Conservation (phyloP, 495 filamentous ascomycete genomes). For the Friedmanniomyces endolithicus region DNA sequence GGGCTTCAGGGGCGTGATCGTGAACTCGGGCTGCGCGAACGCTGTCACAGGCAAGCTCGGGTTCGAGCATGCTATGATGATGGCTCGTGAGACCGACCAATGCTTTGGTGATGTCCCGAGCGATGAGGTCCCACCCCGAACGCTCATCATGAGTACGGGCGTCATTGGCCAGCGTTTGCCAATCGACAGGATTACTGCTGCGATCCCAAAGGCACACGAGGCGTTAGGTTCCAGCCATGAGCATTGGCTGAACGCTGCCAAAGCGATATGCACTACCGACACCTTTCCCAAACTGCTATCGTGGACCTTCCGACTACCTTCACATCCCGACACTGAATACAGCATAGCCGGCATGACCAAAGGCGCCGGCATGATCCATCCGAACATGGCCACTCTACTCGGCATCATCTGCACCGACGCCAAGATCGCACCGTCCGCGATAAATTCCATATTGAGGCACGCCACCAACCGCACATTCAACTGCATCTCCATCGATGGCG, state of each 20-base stretch:
- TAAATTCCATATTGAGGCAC: constrained; percentile 57
- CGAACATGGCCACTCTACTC: constrained; percentile 95
- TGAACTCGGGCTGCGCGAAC: constrained; percentile 96
- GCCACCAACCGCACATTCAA: constrained; percentile 85
- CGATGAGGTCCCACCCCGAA: constrained; percentile 42
- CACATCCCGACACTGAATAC: constrained; percentile 62
- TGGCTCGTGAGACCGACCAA: constrained; percentile 68
- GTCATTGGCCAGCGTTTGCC: constrained; percentile 94
- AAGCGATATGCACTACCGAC: constrained; percentile 96
- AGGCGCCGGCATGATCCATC: constrained; percentile 98
- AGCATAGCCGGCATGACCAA: constrained; percentile 91
- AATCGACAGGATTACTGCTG: constrained; percentile 74
- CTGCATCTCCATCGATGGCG: constrained; percentile 91
- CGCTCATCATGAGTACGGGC: constrained; percentile 93
- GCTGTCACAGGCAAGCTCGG: constrained; percentile 91
- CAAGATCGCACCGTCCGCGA: constrained; percentile 54
- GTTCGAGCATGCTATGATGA: constrained; percentile 71
- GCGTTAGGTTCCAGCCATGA: constrained; percentile 62
- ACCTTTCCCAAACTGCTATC: constrained; percentile 97
- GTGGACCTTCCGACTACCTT: constrained; percentile 71
- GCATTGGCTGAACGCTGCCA: constrained; percentile 75
- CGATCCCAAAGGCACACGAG: constrained; percentile 62
- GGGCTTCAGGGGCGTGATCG: constrained; percentile 66
- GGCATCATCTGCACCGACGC: constrained; percentile 91
- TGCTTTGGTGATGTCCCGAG: constrained; percentile 38